phyloP scores from a whole-genome alignment of 2,329 filamentous ascomycete species.

The Thelonectria discophora region DNA sequence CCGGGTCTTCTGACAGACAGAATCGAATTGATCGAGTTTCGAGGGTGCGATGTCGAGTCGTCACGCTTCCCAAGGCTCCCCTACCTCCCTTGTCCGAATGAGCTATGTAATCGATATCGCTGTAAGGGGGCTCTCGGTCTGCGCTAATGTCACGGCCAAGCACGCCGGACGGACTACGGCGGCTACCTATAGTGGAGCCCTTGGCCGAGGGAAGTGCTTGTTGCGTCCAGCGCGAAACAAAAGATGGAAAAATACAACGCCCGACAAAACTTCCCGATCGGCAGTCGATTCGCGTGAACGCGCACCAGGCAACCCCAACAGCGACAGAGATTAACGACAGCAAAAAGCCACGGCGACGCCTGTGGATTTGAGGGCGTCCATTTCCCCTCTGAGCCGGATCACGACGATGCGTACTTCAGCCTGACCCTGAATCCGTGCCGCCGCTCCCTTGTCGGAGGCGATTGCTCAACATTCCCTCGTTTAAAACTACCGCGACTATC shows the following conservation, averaged over 20 bases:
- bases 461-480: slow-evolving; percentile 11
- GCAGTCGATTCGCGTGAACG: neutral
- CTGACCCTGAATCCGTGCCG: slow-evolving; percentile 26
- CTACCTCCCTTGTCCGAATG: neutral
- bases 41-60: slow-evolving; percentile 18
- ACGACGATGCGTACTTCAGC: slow-evolving; percentile 38
- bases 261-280: slow-evolving; percentile 25
- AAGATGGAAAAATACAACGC: slow-evolving; percentile 34
- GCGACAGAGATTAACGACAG: neutral
- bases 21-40: slow-evolving; percentile 23
- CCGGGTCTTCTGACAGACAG: slow-evolving; percentile 10
- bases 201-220: slow-evolving; percentile 10
- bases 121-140: slow-evolving; percentile 18
- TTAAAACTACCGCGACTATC: slow-evolving; percentile 1
- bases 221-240: slow-evolving; percentile 22
- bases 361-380: slow-evolving; percentile 11
- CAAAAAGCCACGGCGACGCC: slow-evolving; percentile 10
- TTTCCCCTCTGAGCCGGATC: slow-evolving; percentile 18
- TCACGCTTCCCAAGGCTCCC: slow-evolving; percentile 27
- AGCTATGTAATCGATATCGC: slow-evolving; percentile 28
- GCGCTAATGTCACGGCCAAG: neutral
- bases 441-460: slow-evolving; percentile 23
- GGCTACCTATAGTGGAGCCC: slow-evolving; percentile 9
- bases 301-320: neutral
- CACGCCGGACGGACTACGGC: neutral